Base-by-base conservation (phyloP, 2,329 filamentous ascomycete genomes). In the Helotiales sp. region DNA sequence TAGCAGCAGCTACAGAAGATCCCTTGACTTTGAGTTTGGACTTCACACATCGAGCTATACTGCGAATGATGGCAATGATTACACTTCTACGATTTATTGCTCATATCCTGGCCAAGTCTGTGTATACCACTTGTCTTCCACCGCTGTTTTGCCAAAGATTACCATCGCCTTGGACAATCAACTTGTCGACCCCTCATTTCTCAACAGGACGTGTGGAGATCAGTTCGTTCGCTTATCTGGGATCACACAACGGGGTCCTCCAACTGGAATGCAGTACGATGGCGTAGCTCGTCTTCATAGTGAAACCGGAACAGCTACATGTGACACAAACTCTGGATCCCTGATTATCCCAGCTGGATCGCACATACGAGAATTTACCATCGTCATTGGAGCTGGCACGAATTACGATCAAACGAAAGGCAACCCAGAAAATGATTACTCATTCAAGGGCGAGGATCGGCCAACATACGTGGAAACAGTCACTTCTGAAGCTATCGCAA, bases 391-490 rank as follows among this genome's bases (percentile, higher is more conserved):
- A 5, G 76, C 73, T 1, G 72, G 69, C 6, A 81, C 80, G 1
- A 74, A 83, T 57, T 84, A 80, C 54, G 79, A 83, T 48, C 70
- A 77, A 53, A 76, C 71, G 3, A 76, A 78, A 31, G 81, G 82
- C 1, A 80, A 75, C 47, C 68, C 72, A 0, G 71, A 70, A 15
- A 65, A 64, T 56, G 65, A 70, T 10, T 83, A 75, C 65, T 79
- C 77, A 0, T 84, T 82, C 67, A 73, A 71, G 33, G 80, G 81
- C 2, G 66, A 66, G 1, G 77, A 82, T 56, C 81, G 81, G 1
- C 71, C 64, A 0, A 44, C 67, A 0, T 56, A 68, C 1, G 74
- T 83, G 0, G 69, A 76, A 31, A 56, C 62, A 1, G 64, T 69
- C 1, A 73, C 73, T 0, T 56, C 66, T 0, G 57, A 64, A 1